Evolutionary conservation across 345 rosid genomes (phyloP), one percentile per base, ranked within the genome.

Genomic region (Trapa incisa): DNA sequence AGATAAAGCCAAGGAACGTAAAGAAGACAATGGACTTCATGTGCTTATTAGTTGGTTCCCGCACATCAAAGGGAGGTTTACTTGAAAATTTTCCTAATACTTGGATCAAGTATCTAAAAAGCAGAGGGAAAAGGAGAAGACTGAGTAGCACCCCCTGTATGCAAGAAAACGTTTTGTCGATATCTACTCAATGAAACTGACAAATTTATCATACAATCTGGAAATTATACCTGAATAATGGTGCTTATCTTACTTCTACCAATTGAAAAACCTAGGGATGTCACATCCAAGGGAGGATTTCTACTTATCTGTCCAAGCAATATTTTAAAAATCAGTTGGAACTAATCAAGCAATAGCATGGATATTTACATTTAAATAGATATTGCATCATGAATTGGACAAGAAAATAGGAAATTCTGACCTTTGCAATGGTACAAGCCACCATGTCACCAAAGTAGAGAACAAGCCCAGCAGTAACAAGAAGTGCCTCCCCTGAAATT

Each of bases 381-480:
- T 5, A 63, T 37, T 4, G 38, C 32, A 14, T 15, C 38, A 61
- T 37, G 64, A 14, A 37, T 32, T 15, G 35, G 29, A 2, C 3
- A 37, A 12, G 11, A 39, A 16, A 38, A 63, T 2, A n/a, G 52
- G 16, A 41, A 42, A 65, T 22, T n/a, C 66, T 64, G 6, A 85
- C 97, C 97, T 91, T 88, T 54, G 81, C 62, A 66, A 84, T 73
- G 14, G 96, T 86, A 71, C 83, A 80, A 5, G 91, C 90, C 83
- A 89, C 67, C 84, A 91, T 80, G 79, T 94, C 99, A 37, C 95
- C 95, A 66, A 80, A 85, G 81, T 89, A 89, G 73, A 91, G 91
- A 68, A 94, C 91, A 76, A 94, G 95, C 67, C 97, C 95, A 36
- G 79, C 75, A 65, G 89, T 94, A 65, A 87, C 83, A 67, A 94